Evolutionary conservation across 2,329 filamentous ascomycete genomes (phyloP).

Genomic region (Aspergillus amoenus): DNA sequence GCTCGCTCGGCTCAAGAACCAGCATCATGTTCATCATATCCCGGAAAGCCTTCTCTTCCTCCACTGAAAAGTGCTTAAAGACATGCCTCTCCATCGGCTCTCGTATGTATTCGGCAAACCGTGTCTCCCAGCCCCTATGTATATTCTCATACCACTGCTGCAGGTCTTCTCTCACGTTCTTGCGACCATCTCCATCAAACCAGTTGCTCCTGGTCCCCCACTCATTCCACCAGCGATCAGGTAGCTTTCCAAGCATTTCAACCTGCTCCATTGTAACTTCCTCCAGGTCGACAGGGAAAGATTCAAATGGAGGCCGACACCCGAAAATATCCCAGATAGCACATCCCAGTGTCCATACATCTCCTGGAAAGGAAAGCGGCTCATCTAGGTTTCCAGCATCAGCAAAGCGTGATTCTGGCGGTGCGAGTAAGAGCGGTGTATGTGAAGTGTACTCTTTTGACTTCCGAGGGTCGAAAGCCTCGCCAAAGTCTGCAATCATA

Average conservation of each 20-base stretch:
- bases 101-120: slow-evolving; percentile 13
- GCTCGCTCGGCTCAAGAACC: slow-evolving; percentile 16
- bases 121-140: slow-evolving; percentile 4
- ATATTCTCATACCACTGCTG: slow-evolving; percentile 3
- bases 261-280: slow-evolving; percentile 26
- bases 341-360: slow-evolving; percentile 29
- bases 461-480: slow-evolving; percentile 18
- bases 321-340: slow-evolving; percentile 36
- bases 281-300: slow-evolving; percentile 20
- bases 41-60: slow-evolving; percentile 15
- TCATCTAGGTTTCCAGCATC: not conserved
- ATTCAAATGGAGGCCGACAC: slow-evolving; percentile 23
- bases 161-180: slow-evolving; percentile 8
- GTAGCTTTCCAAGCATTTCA: slow-evolving; percentile 26
- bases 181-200: slow-evolving; percentile 24
- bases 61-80: slow-evolving; percentile 3
- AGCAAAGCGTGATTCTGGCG: slow-evolving; percentile 34
- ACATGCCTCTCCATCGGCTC: not conserved
- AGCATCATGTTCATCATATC: slow-evolving; percentile 20
- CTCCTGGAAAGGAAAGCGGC: slow-evolving; percentile 31
- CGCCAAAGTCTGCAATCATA: slow-evolving; percentile 24
- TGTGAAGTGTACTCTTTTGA: slow-evolving; percentile 12
- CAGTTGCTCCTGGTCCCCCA: slow-evolving; percentile 21
- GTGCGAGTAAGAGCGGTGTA: slow-evolving; percentile 20
- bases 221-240: slow-evolving; percentile 21